Base-by-base conservation (phyloP, 2,329 filamentous ascomycete genomes). In the Chrysosporium queenslandicum region DNA sequence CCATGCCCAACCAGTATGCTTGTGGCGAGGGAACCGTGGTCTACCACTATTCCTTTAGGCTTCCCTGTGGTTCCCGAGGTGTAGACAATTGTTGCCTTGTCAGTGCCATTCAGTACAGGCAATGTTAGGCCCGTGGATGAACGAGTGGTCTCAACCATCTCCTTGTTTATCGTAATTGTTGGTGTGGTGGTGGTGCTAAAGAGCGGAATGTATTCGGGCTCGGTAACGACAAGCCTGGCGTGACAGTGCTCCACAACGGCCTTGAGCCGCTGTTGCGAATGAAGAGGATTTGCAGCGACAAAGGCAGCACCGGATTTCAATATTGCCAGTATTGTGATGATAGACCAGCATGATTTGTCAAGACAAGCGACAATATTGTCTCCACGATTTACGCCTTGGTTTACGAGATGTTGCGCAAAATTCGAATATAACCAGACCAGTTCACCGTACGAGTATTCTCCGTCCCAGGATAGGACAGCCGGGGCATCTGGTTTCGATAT, bases 1-100 rank as follows among this genome's bases (percentile, higher is more conserved):
- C 88, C 65, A 92, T 94, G 4, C 92, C 82, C 0, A 85, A 91
- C 3, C 23, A 39, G 18, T 92, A 49, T 16, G 16, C 51, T 53
- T 20, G 54, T 42, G 23, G 36, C 39, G 16, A 53, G 42, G 21
- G 54, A 50, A 8, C 41, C 42, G 9, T 86, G 83, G 1, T 77
- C 78, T 50, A 83, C 79, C 32, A 80, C 76, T 18, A 83, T 76
- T 2, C 81, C 82, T 52, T 80, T 79, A 0, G 75, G 74, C 32
- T 68, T 69, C 23, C 74, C 74, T 0, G 77, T 76, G 6, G 77
- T 77, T 0, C 77, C 76, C 6, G 76, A 76, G 1, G 76, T 77
- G 58, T 84, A 80, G 14, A 85, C 74, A 2, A 42, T 42, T n/a
- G 32, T 27, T 16, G 45, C 45, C 9, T 23, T 34, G 27, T 47